A percentile compares a stretch with the other conserved stretches of the same genome.
Evolutionary conservation across 306 rosid species (phyloP).

Genomic region (Vicia faba): DNA sequence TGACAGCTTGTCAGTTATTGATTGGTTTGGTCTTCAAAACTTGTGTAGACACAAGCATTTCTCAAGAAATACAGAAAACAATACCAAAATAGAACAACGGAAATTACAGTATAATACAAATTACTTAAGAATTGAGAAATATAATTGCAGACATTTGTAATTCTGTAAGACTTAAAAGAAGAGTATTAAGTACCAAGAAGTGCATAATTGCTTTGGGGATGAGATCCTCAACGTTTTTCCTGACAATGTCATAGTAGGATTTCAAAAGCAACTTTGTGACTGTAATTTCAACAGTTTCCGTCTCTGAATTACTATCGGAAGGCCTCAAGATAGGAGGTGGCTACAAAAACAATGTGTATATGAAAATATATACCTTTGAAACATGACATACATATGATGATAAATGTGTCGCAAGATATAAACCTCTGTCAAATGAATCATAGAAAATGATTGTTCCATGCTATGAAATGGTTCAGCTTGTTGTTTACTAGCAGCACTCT

Average conservation of each 20-base stretch:
- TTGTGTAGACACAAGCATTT: constrained; percentile 1
- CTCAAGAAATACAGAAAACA: constrained; percentile 3
- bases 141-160: constrained; percentile 17
- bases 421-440: constrained; percentile 95
- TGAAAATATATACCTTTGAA: constrained; percentile 26
- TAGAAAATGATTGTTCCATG: constrained; percentile 67
- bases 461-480: constrained; percentile 61
- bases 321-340: constrained; percentile 95
- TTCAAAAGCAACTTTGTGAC: constrained; percentile 79
- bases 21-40: constrained; percentile 9
- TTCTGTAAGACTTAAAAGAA: constrained; percentile 22
- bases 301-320: constrained; percentile 77
- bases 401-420: constrained; percentile 20
- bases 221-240: constrained; percentile 85
- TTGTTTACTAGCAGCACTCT: constrained; percentile 50
- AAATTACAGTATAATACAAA: constrained; percentile 20
- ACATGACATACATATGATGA: constrained; percentile 22
- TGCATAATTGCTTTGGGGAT: constrained; percentile 97
- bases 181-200: constrained; percentile 76
- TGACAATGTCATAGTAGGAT: constrained; percentile 93
- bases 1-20: background rate
- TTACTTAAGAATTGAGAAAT: constrained; percentile 18
- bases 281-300: constrained; percentile 75
- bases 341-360: constrained; percentile 48
- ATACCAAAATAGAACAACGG: background rate